Evolutionary conservation across 768 basidiomycete genomes (phyloP).

Genomic region (Lentinula edodes): DNA sequence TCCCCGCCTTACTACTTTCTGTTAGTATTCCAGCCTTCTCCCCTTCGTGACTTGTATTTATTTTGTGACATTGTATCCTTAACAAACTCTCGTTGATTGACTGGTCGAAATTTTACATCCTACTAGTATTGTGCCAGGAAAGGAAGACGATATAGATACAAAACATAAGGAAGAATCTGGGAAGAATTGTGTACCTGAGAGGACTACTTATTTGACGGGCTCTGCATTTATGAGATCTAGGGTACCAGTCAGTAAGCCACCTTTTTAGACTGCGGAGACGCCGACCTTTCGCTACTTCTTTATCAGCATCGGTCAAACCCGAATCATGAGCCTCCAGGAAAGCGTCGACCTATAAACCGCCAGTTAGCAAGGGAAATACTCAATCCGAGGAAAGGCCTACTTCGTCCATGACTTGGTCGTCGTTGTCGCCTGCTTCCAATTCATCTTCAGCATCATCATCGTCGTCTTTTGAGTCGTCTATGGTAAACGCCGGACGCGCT

Average conservation of each 20-base stretch:
- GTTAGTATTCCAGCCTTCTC: not conserved
- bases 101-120: not conserved
- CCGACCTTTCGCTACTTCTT: slow-evolving; percentile 71
- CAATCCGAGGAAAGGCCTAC: slow-evolving; percentile 29
- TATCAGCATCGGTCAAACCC: slow-evolving; percentile 74
- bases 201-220: slow-evolving; percentile 40
- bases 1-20: not conserved
- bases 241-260: slow-evolving; percentile 10
- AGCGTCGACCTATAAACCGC: slow-evolving; percentile 64
- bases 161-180: not conserved
- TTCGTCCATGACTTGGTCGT: slow-evolving; percentile 87
- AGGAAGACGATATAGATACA: not conserved
- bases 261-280: slow-evolving; percentile 1
- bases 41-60: not conserved
- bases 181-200: not conserved
- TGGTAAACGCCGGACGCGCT: slow-evolving; percentile 94
- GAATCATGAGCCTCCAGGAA: slow-evolving; percentile 93
- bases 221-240: slow-evolving; percentile 57
- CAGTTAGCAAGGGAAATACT: slow-evolving; percentile 4
- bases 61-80: not conserved
- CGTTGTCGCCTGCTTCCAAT: slow-evolving; percentile 49
- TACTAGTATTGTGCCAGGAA: not conserved
- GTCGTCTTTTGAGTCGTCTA: slow-evolving; percentile 87
- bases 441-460: slow-evolving; percentile 64
- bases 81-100: not conserved